These are phyloP conservation scores for Lipomyces kockii DNA, from an alignment of 805 yeast genomes.

Conservation along the genomic window DNA sequence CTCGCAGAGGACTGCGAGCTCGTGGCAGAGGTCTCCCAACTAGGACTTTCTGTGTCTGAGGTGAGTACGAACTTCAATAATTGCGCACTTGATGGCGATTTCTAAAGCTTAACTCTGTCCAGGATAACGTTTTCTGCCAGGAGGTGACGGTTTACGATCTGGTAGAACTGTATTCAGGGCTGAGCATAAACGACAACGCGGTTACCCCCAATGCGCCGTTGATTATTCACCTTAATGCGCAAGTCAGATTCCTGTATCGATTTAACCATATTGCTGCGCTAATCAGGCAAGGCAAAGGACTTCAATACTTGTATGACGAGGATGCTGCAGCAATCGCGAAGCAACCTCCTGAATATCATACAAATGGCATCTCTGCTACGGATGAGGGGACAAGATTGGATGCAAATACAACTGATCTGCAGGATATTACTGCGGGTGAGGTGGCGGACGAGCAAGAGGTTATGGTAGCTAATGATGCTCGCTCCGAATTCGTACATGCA, in stretches of 20 bases:
- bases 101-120: not conserved
- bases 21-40: slow-evolving; percentile 18
- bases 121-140: slow-evolving; percentile 29
- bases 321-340: not conserved
- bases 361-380: not conserved
- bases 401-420: not conserved
- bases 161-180: slow-evolving; percentile 23
- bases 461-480: not conserved
- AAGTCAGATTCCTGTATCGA: slow-evolving; percentile 24
- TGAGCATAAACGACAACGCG: slow-evolving; percentile 21
- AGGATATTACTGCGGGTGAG: not conserved
- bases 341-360: not conserved
- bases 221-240: slow-evolving; percentile 13
- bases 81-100: not conserved
- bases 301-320: slow-evolving; percentile 10
- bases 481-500: not conserved
- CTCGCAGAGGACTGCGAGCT: slow-evolving; percentile 21
- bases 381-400: not conserved
- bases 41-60: slow-evolving; percentile 25
- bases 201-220: slow-evolving; percentile 12
- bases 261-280: slow-evolving; percentile 30
- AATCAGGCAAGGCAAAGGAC: slow-evolving; percentile 30
- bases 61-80: slow-evolving; percentile 8
- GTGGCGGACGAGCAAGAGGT: slow-evolving; percentile 1
- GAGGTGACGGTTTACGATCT: slow-evolving; percentile 34